Evolutionary conservation across 2,329 filamentous ascomycete species (phyloP), one percentile per base, ranked within the genome.

Genomic region (Aureobasidium sp.): DNA sequence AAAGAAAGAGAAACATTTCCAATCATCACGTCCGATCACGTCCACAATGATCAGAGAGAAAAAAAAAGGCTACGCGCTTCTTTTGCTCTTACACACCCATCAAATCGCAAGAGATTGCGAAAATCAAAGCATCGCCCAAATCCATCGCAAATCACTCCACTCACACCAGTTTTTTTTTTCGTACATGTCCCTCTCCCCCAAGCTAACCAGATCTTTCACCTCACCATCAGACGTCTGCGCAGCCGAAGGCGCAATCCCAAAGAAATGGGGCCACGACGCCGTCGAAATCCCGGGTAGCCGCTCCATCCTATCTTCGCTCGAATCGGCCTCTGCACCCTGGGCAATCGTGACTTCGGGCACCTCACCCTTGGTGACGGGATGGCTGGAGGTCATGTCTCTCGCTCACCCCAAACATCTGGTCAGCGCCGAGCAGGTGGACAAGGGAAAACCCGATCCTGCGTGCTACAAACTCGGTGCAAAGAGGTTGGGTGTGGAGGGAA

Each of bases 201-300:
- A 35, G 44, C 44, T 48, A 37, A 48, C 22, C 24, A n/a, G 30
- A 19, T 10, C 21, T 27, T 30, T 21, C 17, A n/a, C 11, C 27
- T 45, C 25, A 17, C 17, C 25, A 30, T 30, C 17, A 94, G 90
- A 95, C 65, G 83, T 95, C 61, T 81, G 79, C 66, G 73, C 84
- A 54, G 81, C 90, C 67, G 93, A 97, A 72, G 84, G 80, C 21
- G 74, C 79, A 19, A 82, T 97, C 32, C 91, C 91, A 3, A 79
- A 81, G 64, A 76, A 85, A 49, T 88, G 87, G 71, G 89, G 88
- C 52, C 69, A 77, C 35, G 85, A 91, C 67, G 91, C 89, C 34
- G 76, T 84, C 56, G 90, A 95, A 68, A 89, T 97, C 59, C 88
- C 89, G 1, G 93, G 91, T 11, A 85, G 88, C 6, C 81, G 90